phyloP scores from a whole-genome alignment of 1,284 basidiomycete species.

The Pseudomicrostroma phylloplanum region DNA sequence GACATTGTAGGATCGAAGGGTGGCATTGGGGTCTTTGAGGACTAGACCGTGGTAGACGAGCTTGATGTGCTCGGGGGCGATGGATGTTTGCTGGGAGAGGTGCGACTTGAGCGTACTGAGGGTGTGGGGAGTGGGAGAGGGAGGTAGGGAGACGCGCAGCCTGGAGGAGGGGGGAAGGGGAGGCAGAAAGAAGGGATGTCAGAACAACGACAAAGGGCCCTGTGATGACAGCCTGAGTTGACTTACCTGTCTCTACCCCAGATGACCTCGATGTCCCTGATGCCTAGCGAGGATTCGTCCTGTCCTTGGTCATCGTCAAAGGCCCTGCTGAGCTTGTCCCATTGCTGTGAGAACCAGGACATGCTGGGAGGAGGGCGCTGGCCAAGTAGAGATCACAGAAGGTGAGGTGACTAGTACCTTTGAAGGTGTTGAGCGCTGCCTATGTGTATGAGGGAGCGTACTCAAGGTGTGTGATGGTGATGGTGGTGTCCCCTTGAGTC shows the following conservation, averaged over 20 bases:
- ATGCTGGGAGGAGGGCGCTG: too few species aligned
- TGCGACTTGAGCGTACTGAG: constrained; percentile 39
- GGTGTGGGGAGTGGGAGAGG: constrained; percentile 21
- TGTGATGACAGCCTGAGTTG: neutral
- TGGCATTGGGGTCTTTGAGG: constrained; percentile 38
- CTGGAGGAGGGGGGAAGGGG: constrained; percentile 17
- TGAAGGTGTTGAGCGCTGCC: too few species aligned
- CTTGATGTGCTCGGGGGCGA: constrained; percentile 36
- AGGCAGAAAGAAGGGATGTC: neutral
- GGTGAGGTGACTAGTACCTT: too few species aligned
- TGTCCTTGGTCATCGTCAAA: constrained; percentile 2
- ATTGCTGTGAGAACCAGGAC: constrained; percentile 50
- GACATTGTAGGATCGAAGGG: constrained; percentile 36
- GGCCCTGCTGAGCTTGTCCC: constrained; percentile 30
- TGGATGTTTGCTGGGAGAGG: constrained; percentile 32
- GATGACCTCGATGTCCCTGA: constrained; percentile 35
- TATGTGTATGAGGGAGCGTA: too few species aligned
- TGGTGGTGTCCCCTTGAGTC: too few species aligned
- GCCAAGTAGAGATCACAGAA: too few species aligned
- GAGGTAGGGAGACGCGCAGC: constrained; percentile 17
- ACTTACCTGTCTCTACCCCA: constrained; percentile 42
- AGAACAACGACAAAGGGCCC: neutral
- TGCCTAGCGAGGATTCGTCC: constrained; percentile 11
- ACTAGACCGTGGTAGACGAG: constrained; percentile 38
- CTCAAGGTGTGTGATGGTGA: too few species aligned